Evolutionary conservation across 441 rosid genomes (phyloP).

Genomic region (Sinapis alba): DNA sequence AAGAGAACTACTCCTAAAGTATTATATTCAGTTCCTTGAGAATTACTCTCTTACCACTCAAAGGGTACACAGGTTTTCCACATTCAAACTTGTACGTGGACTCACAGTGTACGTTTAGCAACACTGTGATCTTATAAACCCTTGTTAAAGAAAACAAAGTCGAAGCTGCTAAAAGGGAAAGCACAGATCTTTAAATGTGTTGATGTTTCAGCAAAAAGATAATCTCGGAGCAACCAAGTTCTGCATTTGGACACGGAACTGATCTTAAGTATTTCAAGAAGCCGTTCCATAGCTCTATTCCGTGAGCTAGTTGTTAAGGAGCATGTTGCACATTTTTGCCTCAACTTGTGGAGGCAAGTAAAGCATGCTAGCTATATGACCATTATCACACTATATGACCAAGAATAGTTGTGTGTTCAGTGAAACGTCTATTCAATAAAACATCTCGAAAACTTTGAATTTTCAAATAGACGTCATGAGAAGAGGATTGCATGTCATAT

Average conservation of each 20-base stretch:
- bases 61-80: background rate
- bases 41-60: background rate
- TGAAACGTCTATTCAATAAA: background rate
- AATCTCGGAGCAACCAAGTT: background rate
- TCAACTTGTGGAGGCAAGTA: background rate
- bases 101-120: background rate
- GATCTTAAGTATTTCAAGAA: background rate
- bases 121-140: background rate
- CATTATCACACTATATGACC: background rate
- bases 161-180: conserved; percentile 13
- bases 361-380: background rate
- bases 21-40: conserved; percentile 9
- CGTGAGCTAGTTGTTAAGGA: background rate
- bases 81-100: background rate
- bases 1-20: too few relatives aligned
- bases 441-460: background rate
- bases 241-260: background rate
- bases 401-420: background rate
- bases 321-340: background rate
- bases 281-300: background rate
- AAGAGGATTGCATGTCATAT: background rate
- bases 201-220: background rate
- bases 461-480: background rate
- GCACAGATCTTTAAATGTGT: background rate
- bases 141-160: background rate